phyloP scores from a whole-genome alignment of 768 basidiomycete species.

The Mycena belliarum region DNA sequence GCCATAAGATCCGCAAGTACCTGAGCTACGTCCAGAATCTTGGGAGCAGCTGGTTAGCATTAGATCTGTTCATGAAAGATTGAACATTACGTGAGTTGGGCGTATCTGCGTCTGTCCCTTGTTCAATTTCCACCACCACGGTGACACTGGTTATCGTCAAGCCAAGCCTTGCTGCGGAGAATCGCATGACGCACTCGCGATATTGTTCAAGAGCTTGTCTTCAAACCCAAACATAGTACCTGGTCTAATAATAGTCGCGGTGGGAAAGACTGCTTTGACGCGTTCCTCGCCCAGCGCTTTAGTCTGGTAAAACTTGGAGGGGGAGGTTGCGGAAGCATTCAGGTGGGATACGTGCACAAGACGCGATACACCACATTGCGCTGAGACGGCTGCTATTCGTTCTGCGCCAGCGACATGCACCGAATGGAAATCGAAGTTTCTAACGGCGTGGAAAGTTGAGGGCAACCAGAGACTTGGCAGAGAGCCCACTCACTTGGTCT shows the following conservation, averaged over 20 bases:
- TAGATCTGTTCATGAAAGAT: slow-evolving; percentile 3
- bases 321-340: slow-evolving; percentile 79
- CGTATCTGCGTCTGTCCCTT: slow-evolving; percentile 82
- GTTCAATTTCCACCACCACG: slow-evolving; percentile 94
- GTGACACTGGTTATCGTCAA: slow-evolving; percentile 61
- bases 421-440: slow-evolving; percentile 84
- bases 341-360: slow-evolving; percentile 95
- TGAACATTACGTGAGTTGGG: slow-evolving; percentile 76
- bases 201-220: slow-evolving; percentile 90
- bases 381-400: slow-evolving; percentile 82
- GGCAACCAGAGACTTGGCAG: slow-evolving; percentile 9
- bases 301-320: slow-evolving; percentile 82
- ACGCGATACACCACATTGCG: slow-evolving; percentile 74
- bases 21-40: slow-evolving; percentile 95
- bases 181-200: slow-evolving; percentile 66
- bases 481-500: slow-evolving; percentile 75
- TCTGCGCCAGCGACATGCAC: slow-evolving; percentile 85
- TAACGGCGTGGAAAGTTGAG: slow-evolving; percentile 33
- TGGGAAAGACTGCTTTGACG: slow-evolving; percentile 80
- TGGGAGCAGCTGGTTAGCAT: slow-evolving; percentile 20
- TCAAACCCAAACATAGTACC: slow-evolving; percentile 90
- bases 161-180: slow-evolving; percentile 10
- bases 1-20: slow-evolving; percentile 78
- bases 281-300: slow-evolving; percentile 90
- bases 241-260: slow-evolving; percentile 87